A percentile compares a stretch with the other conserved stretches of the same genome.
Evolutionary conservation across 768 basidiomycete species (phyloP).

Genomic region (Rhodotorula babjevae): DNA sequence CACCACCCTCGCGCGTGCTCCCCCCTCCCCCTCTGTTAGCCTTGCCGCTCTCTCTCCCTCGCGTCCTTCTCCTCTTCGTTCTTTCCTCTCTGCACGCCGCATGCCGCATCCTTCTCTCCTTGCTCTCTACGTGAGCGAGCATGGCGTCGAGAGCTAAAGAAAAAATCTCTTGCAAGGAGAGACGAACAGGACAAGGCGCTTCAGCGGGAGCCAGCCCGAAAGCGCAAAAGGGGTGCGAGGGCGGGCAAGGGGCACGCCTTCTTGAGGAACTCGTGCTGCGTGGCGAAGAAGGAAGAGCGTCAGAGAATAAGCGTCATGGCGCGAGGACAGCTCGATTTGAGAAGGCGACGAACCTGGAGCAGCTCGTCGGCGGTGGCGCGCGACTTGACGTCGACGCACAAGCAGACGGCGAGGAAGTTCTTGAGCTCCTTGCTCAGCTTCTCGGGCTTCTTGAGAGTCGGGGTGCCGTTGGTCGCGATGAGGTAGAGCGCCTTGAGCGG

Average conservation of each 20-base stretch:
- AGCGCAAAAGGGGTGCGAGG: conserved; percentile 74
- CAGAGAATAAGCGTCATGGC: neutral
- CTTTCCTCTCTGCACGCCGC: neutral
- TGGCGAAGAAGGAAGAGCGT: neutral
- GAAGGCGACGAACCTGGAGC: conserved; percentile 59
- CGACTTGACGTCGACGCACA: conserved; percentile 91
- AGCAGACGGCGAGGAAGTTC: conserved; percentile 92
- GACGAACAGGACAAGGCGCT: no score
- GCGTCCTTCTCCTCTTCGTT: neutral
- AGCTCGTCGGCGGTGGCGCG: conserved; percentile 81
- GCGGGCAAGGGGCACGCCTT: conserved; percentile 78
- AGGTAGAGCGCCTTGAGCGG: conserved; percentile 83
- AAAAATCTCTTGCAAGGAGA: no score
- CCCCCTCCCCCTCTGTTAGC: no score
- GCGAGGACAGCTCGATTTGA: neutral
- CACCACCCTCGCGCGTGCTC: no score
- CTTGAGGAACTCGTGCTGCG: conserved; percentile 86
- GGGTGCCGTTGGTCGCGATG: conserved; percentile 96
- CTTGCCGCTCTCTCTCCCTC: no score
- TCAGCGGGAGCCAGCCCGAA: conserved; percentile 37
- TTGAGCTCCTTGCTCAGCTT: conserved; percentile 85
- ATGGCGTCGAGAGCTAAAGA: no score
- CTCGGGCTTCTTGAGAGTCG: conserved; percentile 94
- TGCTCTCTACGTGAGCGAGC: no score
- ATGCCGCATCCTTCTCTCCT: neutral